phyloP scores from a whole-genome alignment of 2,329 filamentous ascomycete genomes.

The Colletotrichum sp. region DNA sequence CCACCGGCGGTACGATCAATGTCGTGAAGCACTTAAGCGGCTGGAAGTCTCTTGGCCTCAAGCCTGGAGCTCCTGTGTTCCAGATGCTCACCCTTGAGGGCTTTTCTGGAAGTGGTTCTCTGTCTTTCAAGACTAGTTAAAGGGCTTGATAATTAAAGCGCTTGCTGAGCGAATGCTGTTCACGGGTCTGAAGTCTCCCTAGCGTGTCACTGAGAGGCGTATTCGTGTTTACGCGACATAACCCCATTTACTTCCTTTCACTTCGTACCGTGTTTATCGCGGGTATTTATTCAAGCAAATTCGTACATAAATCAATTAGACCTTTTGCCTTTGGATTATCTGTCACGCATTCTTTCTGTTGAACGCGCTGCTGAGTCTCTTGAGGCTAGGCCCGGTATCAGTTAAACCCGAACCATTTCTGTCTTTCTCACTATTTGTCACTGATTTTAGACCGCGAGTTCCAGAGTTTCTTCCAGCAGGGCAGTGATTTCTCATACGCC shows the following conservation, averaged over 20 bases:
- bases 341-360: neutral
- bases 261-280: neutral
- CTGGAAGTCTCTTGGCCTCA: neutral
- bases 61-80: neutral
- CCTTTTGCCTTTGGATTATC: accelerated
- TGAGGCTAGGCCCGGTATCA: neutral
- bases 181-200: neutral
- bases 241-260: neutral
- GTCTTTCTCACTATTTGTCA: neutral
- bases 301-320: neutral
- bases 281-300: neutral
- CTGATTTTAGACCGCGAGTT: neutral
- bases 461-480: neutral
- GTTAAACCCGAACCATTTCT: accelerated
- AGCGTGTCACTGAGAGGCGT: neutral
- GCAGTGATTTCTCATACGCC: neutral
- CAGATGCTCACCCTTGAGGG: neutral
- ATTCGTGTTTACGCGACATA: neutral
- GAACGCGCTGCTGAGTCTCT: neutral
- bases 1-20: neutral
- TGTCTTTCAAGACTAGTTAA: neutral
- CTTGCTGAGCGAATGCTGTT: neutral
- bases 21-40: neutral
- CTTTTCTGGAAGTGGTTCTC: neutral
- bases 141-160: neutral